These are phyloP conservation scores for Rhodamnia argentea DNA, from an alignment of 345 rosid species.

Conservation along the genomic window DNA sequence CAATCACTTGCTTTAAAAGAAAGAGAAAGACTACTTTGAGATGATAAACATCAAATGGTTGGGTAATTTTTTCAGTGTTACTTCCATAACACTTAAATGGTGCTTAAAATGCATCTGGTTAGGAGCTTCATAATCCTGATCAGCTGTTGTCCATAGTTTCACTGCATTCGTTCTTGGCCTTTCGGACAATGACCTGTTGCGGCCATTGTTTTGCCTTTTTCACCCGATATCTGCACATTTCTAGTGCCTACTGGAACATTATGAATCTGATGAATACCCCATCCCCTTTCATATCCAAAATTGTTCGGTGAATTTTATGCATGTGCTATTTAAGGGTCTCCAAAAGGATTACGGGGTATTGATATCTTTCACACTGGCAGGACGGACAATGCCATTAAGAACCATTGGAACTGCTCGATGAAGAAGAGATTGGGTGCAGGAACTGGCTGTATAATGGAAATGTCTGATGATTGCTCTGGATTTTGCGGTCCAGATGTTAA, in stretches of 20 bases:
- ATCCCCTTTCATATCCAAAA: not conserved
- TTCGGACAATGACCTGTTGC: not conserved
- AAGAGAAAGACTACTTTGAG: not conserved
- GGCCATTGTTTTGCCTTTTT: not conserved
- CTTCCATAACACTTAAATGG: not conserved
- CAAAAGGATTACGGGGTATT: not conserved
- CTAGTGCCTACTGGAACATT: not conserved
- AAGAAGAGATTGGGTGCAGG: conserved; percentile 29
- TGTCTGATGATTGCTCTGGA: not conserved
- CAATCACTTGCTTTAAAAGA: not conserved
- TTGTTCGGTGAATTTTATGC: not conserved
- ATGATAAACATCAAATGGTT: not conserved
- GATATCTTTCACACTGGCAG: conserved; percentile 7
- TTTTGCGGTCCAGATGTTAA: not conserved
- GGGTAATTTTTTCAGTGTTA: not conserved
- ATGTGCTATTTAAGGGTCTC: not conserved
- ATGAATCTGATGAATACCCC: not conserved
- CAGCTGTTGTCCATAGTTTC: not conserved
- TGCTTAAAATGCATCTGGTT: not conserved
- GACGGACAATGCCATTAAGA: conserved; percentile 44
- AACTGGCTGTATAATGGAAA: not conserved
- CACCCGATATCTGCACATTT: not conserved
- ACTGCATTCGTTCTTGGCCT: not conserved
- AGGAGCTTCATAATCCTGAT: not conserved
- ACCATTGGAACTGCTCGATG: conserved; percentile 45